Evolutionary conservation across 106 monocot genomes (phyloP).

Genomic region (Hemerocallis citrina): DNA sequence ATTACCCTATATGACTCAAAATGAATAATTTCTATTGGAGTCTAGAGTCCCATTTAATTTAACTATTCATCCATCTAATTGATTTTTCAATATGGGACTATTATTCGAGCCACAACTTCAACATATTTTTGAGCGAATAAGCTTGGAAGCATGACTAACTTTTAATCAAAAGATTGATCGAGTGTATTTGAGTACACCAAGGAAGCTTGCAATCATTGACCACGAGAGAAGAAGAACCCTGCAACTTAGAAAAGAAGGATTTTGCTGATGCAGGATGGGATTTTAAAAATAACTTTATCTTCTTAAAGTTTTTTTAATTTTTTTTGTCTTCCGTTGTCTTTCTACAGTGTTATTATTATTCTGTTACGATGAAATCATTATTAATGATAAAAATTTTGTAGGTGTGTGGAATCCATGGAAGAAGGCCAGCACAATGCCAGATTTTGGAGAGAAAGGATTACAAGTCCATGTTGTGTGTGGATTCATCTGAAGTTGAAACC

Average conservation of each 20-base stretch:
- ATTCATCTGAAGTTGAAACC: slow-evolving; percentile 38
- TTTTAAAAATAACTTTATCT: too few relatives aligned
- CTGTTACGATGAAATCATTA: too few relatives aligned
- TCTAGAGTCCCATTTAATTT: too few relatives aligned
- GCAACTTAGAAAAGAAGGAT: slow-evolving; percentile 41
- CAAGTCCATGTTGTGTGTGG: slow-evolving; percentile 47
- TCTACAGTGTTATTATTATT: not conserved
- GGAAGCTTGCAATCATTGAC: slow-evolving; percentile 56
- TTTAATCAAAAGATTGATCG: slow-evolving; percentile 36
- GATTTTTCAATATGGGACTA: too few relatives aligned
- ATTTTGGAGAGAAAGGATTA: slow-evolving; percentile 56
- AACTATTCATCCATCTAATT: too few relatives aligned
- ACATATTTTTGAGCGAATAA: too few relatives aligned
- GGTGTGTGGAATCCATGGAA: slow-evolving; percentile 67
- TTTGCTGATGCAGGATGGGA: slow-evolving; percentile 48
- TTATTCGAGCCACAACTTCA: too few relatives aligned
- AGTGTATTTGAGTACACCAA: slow-evolving; percentile 46
- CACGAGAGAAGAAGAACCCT: slow-evolving; percentile 60
- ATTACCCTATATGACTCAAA: too few relatives aligned
- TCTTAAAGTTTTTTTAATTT: too few relatives aligned
- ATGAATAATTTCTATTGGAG: too few relatives aligned
- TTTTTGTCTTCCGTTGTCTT: not conserved
- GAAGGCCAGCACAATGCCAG: slow-evolving; percentile 39
- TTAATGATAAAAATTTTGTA: slow-evolving; percentile 18
- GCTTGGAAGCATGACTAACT: not conserved